These are phyloP conservation scores for Arthrobotrys megalospora DNA, from an alignment of 2,329 filamentous ascomycete genomes.

Conservation along the genomic window DNA sequence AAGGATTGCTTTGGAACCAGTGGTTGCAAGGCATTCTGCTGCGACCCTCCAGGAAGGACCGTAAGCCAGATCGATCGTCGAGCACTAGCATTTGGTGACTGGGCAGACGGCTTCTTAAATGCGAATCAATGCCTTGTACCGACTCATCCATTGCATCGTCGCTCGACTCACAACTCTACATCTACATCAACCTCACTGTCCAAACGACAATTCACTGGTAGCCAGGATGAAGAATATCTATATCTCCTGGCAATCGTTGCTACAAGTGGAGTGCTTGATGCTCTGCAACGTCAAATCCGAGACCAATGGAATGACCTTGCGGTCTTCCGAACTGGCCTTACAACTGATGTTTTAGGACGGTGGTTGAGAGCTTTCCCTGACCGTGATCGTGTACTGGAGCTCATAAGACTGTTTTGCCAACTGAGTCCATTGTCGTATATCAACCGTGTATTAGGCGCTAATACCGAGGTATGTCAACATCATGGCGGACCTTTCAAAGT, in stretches of 20 bases:
- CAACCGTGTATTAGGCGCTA: constrained; percentile 3
- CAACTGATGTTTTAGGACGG: constrained; percentile 12
- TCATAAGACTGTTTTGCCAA: constrained; percentile 8
- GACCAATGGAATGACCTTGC: constrained; percentile 18
- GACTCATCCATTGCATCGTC: neutral
- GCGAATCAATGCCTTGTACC: constrained; percentile 3
- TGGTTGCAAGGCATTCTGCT: constrained; percentile 23
- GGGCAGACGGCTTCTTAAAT: constrained; percentile 14
- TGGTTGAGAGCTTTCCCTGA: constrained; percentile 7
- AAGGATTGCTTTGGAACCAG: constrained; percentile 22
- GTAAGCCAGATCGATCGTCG: constrained; percentile 27
- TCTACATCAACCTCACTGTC: neutral
- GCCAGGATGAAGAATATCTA: constrained; percentile 17
- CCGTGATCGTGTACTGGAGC: constrained; percentile 12
- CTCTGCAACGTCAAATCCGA: constrained; percentile 5
- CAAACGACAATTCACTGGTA: neutral
- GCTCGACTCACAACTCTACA: neutral
- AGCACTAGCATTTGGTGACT: constrained; percentile 14
- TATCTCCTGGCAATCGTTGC: constrained; percentile 15
- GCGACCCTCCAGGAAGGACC: constrained; percentile 15
- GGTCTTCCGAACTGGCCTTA: constrained; percentile 17
- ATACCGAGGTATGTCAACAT: neutral
- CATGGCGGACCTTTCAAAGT: neutral
- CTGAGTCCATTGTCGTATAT: constrained; percentile 1
- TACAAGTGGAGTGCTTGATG: constrained; percentile 1